phyloP scores from a whole-genome alignment of 169 alveolate genomes.

The Cryptosporidium sp. region DNA sequence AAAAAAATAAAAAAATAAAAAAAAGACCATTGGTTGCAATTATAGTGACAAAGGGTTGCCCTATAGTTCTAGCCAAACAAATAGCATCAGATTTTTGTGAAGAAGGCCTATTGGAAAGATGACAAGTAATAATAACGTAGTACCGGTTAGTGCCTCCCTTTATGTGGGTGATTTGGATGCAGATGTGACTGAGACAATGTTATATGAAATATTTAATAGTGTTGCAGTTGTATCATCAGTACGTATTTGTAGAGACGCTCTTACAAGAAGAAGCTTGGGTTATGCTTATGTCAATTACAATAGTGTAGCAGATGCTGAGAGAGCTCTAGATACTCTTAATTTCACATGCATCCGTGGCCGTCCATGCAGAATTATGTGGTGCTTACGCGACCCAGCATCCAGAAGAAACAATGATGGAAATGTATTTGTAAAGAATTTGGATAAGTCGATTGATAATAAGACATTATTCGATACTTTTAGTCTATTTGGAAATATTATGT shows the following conservation, averaged over 20 bases:
- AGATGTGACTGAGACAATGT: conserved; percentile 94
- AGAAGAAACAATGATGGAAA: conserved; percentile 94
- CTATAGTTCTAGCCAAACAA: conserved; percentile 22
- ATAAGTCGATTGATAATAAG: conserved; percentile 92
- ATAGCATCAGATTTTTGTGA: conserved; percentile 23
- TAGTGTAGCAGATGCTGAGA: conserved; percentile 90
- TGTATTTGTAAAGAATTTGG: conserved; percentile 94
- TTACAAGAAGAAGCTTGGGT: conserved; percentile 90
- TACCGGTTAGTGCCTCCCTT: conserved; percentile 87
- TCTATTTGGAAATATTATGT: conserved; percentile 92
- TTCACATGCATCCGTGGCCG: conserved; percentile 92
- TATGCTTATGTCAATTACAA: conserved; percentile 94
- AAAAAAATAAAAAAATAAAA: conserved; percentile 25
- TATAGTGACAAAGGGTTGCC: neutral
- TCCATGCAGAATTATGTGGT: conserved; percentile 94
- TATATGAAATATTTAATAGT: conserved; percentile 91
- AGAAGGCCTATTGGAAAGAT: conserved; percentile 38
- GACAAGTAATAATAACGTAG: conserved; percentile 61
- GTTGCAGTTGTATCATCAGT: conserved; percentile 94
- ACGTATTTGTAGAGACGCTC: conserved; percentile 93
- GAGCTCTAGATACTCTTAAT: conserved; percentile 92
- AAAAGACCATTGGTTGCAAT: conserved; percentile 40
- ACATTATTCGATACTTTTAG: conserved; percentile 93
- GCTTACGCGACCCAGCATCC: conserved; percentile 92
- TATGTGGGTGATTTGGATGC: conserved; percentile 93